Evolutionary conservation across 1,284 basidiomycete genomes (phyloP).

Genomic region (Cutaneotrichosporon sp.): DNA sequence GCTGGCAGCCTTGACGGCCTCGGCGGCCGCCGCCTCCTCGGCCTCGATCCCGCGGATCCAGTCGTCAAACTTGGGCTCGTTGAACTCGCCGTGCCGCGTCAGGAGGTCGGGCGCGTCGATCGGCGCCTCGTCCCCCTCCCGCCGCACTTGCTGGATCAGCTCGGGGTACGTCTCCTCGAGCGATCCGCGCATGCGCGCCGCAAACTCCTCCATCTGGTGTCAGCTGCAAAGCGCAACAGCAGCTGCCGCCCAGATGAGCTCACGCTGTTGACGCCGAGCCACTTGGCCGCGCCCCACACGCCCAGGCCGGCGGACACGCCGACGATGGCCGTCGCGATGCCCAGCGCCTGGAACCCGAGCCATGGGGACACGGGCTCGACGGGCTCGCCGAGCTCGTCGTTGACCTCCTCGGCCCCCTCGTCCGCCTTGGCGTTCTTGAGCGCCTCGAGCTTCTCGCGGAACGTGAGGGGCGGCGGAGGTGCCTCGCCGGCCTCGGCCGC

Average conservation of each 20-base stretch:
- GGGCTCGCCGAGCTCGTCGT: conserved; percentile 21
- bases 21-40: conserved; percentile 11
- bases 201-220: conserved; percentile 42
- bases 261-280: conserved; percentile 43
- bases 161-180: conserved; percentile 35
- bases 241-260: too few species aligned
- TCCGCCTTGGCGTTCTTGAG: conserved; percentile 23
- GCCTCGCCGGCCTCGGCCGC: background rate
- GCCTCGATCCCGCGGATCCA: conserved; percentile 20
- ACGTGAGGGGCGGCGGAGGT: conserved; percentile 16
- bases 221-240: background rate
- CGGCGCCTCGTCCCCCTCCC: conserved; percentile 13
- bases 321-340: conserved; percentile 45
- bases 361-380: conserved; percentile 22
- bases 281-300: conserved; percentile 34
- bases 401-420: conserved; percentile 7
- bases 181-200: conserved; percentile 33
- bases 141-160: conserved; percentile 21
- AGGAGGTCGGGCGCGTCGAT: conserved; percentile 13
- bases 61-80: conserved; percentile 21
- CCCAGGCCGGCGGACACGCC: conserved; percentile 40
- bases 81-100: conserved; percentile 17
- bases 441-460: conserved; percentile 40
- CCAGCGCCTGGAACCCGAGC: conserved; percentile 43
- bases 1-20: too few species aligned